A percentile compares a stretch with the other conserved stretches of the same genome.
phyloP scores from a whole-genome alignment of 495 filamentous ascomycete genomes.

The Diplogelasinospora grovesii region DNA sequence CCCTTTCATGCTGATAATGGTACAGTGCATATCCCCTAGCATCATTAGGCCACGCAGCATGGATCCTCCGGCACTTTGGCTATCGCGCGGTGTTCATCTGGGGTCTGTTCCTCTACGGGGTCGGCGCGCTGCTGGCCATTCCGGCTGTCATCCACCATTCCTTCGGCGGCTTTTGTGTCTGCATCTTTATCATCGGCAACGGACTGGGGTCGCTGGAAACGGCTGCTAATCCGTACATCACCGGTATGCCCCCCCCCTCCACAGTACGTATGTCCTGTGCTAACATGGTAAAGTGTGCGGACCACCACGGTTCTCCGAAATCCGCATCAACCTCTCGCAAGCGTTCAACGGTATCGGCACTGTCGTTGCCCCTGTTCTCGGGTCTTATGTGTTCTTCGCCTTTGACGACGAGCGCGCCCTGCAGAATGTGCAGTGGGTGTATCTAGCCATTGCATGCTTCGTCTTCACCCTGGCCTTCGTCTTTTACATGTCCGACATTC shows the following conservation, averaged over 20 bases:
- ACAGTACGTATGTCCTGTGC: neutral
- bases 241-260: slow-evolving; percentile 2
- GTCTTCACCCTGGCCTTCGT: slow-evolving; percentile 57
- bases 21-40: slow-evolving; percentile 48
- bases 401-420: slow-evolving; percentile 46
- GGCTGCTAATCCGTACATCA: slow-evolving; percentile 49
- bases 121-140: slow-evolving; percentile 47
- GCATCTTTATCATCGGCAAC: slow-evolving; percentile 63
- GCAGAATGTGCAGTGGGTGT: slow-evolving; percentile 64
- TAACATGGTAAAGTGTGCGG: slow-evolving; percentile 53
- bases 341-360: slow-evolving; percentile 61
- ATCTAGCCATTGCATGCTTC: slow-evolving; percentile 65
- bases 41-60: slow-evolving; percentile 46
- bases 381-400: slow-evolving; percentile 62
- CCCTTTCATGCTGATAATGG: neutral
- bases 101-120: slow-evolving; percentile 28
- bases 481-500: slow-evolving; percentile 59
- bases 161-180: slow-evolving; percentile 64
- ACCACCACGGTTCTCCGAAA: slow-evolving; percentile 59
- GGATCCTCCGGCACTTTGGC: slow-evolving; percentile 58
- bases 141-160: slow-evolving; percentile 47
- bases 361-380: slow-evolving; percentile 57
- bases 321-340: slow-evolving; percentile 63
- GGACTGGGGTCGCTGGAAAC: slow-evolving; percentile 66
- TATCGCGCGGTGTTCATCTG: slow-evolving; percentile 56